Evolutionary conservation across 1,284 basidiomycete species (phyloP).

Genomic region (Ustilago cynodontis): DNA sequence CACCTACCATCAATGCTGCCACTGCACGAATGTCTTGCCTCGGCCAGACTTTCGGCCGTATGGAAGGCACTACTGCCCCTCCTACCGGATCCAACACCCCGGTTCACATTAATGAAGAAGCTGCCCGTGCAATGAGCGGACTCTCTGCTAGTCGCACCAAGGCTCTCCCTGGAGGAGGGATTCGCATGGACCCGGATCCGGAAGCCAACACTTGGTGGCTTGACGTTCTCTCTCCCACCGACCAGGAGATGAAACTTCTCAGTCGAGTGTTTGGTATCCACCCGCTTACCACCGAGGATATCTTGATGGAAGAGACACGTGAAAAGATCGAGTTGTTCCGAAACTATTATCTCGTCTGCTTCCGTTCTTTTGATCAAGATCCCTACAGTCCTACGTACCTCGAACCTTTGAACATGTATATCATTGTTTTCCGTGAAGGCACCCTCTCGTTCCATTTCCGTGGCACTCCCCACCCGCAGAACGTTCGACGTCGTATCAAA

Average conservation of each 20-base stretch:
- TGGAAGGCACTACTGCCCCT: conserved; percentile 61
- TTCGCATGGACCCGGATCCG: conserved; percentile 66
- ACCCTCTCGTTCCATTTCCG: conserved; percentile 97
- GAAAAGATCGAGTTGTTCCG: conserved; percentile 99
- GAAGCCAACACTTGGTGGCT: conserved; percentile 97
- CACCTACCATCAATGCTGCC: conserved; percentile 46
- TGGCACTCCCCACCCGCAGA: conserved; percentile 96
- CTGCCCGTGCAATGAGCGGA: conserved; percentile 28
- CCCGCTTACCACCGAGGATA: conserved; percentile 98
- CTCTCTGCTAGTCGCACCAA: conserved; percentile 39
- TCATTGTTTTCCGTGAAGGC: conserved; percentile 98
- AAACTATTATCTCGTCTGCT: conserved; percentile 99
- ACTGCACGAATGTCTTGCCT: conserved; percentile 48
- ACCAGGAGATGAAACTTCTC: conserved; percentile 97
- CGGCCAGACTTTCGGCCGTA: conserved; percentile 38
- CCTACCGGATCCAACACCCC: conserved; percentile 62
- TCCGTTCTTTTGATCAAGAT: conserved; percentile 99
- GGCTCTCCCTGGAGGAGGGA: conserved; percentile 61
- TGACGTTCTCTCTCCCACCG: conserved; percentile 92
- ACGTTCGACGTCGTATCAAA: conserved; percentile 96
- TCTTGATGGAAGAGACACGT: conserved; percentile 98
- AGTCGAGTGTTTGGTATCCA: conserved; percentile 87
- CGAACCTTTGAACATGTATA: conserved; percentile 99
- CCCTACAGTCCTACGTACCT: conserved; percentile 96
- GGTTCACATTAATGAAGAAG: conserved; percentile 26